A percentile compares a stretch with the other conserved stretches of the same genome.
phyloP scores from a whole-genome alignment of 2,329 filamentous ascomycete genomes.

The Cladophialophora yegresii region DNA sequence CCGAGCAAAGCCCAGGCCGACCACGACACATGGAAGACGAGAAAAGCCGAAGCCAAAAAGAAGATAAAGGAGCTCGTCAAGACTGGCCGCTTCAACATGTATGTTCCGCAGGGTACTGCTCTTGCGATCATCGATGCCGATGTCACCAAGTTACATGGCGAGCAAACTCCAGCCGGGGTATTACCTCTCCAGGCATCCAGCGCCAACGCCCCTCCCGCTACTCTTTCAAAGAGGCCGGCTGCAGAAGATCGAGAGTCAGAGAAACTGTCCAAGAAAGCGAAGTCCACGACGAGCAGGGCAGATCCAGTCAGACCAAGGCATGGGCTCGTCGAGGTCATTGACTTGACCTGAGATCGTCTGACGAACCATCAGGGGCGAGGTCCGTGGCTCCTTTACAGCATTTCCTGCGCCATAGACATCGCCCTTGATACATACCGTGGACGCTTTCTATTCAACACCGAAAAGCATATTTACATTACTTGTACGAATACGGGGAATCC shows the following conservation, averaged over 20 bases:
- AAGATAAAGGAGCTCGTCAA: background rate
- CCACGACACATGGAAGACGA: constrained; percentile 6
- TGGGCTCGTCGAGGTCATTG: constrained; percentile 10
- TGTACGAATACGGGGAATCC: too few species aligned
- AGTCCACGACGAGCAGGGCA: background rate
- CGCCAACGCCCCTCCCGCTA: background rate
- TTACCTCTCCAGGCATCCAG: background rate
- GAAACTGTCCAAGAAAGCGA: constrained; percentile 1
- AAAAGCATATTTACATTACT: too few species aligned
- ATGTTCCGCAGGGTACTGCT: background rate
- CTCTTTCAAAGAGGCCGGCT: background rate
- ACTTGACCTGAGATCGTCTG: background rate
- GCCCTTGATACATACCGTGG: too few species aligned
- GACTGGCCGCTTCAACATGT: background rate
- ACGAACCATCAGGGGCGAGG: background rate
- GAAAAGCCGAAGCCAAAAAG: background rate
- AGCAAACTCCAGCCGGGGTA: background rate
- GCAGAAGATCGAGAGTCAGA: background rate
- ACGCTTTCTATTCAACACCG: too few species aligned
- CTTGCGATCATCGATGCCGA: background rate
- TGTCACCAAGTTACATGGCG: background rate
- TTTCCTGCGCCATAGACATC: background rate
- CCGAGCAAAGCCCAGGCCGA: background rate
- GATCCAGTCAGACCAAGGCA: background rate
- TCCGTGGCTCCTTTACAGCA: background rate